These are phyloP conservation scores for Leptographium radiaticola DNA, from an alignment of 2,329 filamentous ascomycete species.

Conservation along the genomic window DNA sequence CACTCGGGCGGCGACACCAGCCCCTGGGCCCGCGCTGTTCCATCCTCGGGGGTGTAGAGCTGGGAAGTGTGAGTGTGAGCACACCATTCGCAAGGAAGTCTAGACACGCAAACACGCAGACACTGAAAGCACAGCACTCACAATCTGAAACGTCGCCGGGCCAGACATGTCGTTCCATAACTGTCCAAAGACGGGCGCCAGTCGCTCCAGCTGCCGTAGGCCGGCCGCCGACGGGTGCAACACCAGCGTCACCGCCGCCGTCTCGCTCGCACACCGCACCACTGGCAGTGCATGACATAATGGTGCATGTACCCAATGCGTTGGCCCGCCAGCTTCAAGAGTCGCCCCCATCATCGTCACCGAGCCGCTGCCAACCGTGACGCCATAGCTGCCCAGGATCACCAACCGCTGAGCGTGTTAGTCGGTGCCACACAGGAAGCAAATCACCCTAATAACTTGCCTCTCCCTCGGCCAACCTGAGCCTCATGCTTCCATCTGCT, in stretches of 20 bases:
- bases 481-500: conserved; percentile 23
- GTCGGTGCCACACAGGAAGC: not conserved
- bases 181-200: conserved; percentile 54
- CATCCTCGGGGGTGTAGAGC: conserved; percentile 38
- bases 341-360: conserved; percentile 53
- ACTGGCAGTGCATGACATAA: conserved; percentile 58
- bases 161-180: conserved; percentile 44
- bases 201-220: conserved; percentile 38
- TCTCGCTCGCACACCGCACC: conserved; percentile 36
- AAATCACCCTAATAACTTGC: conserved; percentile 18
- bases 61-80: conserved; percentile 14
- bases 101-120: not conserved
- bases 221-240: conserved; percentile 34
- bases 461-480: conserved; percentile 36
- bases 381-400: conserved; percentile 54
- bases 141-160: conserved; percentile 6
- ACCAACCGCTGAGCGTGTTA: conserved; percentile 37
- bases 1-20: conserved; percentile 44
- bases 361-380: conserved; percentile 48
- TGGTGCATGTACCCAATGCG: conserved; percentile 49
- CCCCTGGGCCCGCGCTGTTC: conserved; percentile 31
- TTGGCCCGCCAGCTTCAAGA: conserved; percentile 28
- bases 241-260: conserved; percentile 40
- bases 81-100: not conserved
- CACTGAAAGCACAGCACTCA: not conserved